These are phyloP conservation scores for Fusarium sp. DNA, from an alignment of 2,329 filamentous ascomycete species.

Conservation along the genomic window DNA sequence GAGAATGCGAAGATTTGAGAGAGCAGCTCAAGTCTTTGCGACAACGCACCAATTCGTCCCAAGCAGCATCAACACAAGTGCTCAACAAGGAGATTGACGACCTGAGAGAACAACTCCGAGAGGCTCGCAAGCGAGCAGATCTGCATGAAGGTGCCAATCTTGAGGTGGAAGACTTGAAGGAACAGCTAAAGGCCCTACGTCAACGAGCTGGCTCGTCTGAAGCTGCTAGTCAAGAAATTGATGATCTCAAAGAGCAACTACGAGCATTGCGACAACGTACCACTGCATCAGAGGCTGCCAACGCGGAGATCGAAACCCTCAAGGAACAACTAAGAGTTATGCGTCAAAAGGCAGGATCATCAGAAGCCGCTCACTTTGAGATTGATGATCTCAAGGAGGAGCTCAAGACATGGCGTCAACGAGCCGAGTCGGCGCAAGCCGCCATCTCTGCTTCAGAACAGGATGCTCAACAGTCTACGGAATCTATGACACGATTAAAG, in stretches of 20 bases:
- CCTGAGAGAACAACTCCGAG: slow-evolving; percentile 38
- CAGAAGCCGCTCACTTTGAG: slow-evolving; percentile 41
- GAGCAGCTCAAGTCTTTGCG: slow-evolving; percentile 45
- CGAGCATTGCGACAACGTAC: slow-evolving; percentile 11
- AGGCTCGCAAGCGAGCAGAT: slow-evolving; percentile 39
- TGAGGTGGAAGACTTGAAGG: slow-evolving; percentile 43
- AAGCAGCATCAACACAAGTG: slow-evolving; percentile 35
- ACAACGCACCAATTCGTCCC: slow-evolving; percentile 31
- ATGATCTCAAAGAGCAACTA: slow-evolving; percentile 21
- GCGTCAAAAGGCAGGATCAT: slow-evolving; percentile 25
- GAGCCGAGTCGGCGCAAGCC: slow-evolving; percentile 42
- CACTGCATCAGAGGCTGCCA: slow-evolving; percentile 42
- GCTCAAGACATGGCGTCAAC: slow-evolving; percentile 45
- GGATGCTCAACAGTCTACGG: slow-evolving; percentile 49
- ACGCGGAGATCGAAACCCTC: slow-evolving; percentile 51
- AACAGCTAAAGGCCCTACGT: slow-evolving; percentile 42
- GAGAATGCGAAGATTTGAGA: slow-evolving; percentile 51
- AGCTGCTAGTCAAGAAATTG: slow-evolving; percentile 55
- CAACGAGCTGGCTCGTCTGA: slow-evolving; percentile 24
- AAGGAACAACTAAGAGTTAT: slow-evolving; percentile 42
- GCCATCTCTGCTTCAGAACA: slow-evolving; percentile 48
- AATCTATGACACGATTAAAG: slow-evolving; percentile 63
- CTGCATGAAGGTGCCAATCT: slow-evolving; percentile 41
- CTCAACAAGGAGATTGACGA: slow-evolving; percentile 46
- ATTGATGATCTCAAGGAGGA: slow-evolving; percentile 37